Evolutionary conservation across 1,284 basidiomycete species (phyloP).

Genomic region (Hymenochaete sp.): DNA sequence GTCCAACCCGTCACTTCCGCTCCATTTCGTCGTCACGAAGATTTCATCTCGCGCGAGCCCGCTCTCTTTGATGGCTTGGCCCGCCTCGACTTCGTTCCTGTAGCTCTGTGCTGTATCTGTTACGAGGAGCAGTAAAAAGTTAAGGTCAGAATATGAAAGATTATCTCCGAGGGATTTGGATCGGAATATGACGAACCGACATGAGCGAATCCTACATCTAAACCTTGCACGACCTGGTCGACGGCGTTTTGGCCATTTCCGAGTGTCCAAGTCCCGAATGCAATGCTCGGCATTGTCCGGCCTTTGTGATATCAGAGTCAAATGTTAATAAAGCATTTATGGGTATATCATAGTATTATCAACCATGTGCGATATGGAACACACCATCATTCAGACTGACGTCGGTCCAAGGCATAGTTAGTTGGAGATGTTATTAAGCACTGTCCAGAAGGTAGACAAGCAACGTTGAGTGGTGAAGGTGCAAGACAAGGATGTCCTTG

Average conservation of each 20-base stretch:
- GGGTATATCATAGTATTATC: slow-evolving; percentile 1
- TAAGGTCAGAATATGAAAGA: neutral
- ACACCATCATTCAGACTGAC: slow-evolving; percentile 38
- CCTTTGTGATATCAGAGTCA: slow-evolving; percentile 25
- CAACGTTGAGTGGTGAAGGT: too few relatives aligned
- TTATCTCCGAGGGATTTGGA: too few relatives aligned
- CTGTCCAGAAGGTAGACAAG: too few relatives aligned
- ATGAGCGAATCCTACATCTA: slow-evolving; percentile 45
- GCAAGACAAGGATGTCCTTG: too few relatives aligned
- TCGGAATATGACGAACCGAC: slow-evolving; percentile 30
- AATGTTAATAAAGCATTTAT: slow-evolving; percentile 7
- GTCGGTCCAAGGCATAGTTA: slow-evolving; percentile 45
- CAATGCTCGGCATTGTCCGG: slow-evolving; percentile 38
- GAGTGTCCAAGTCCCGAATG: slow-evolving; percentile 46
- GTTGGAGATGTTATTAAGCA: too few relatives aligned
- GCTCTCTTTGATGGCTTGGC: slow-evolving; percentile 39
- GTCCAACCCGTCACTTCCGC: slow-evolving; percentile 42
- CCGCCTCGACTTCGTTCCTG: slow-evolving; percentile 41
- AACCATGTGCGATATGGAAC: slow-evolving; percentile 7
- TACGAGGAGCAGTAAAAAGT: neutral
- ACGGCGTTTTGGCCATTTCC: slow-evolving; percentile 40
- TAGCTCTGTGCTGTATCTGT: slow-evolving; percentile 43
- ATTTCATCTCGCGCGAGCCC: slow-evolving; percentile 36
- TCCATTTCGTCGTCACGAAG: slow-evolving; percentile 53
- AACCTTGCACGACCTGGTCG: slow-evolving; percentile 43